Conservation (phyloP, 2,329 filamentous ascomycete genomes). For the Fusarium sp. region DNA sequence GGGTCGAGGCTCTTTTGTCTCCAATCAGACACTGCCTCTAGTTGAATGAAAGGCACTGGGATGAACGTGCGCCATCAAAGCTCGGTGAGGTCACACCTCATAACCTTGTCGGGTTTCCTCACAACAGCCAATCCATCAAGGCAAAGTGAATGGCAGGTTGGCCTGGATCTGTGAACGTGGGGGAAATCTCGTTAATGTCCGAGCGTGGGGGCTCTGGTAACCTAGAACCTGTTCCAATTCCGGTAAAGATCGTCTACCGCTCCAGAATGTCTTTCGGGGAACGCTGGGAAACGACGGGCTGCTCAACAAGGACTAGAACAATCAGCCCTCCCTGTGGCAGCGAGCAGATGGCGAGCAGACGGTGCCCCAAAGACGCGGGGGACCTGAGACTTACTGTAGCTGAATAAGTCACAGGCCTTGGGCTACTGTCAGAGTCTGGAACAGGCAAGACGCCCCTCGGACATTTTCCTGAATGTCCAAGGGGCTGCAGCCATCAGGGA, state of each 20-base stretch:
- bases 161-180: conserved; percentile 7
- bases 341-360: background rate
- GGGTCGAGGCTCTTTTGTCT: background rate
- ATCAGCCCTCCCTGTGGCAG: background rate
- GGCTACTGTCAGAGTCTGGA: conserved; percentile 4
- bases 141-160: background rate
- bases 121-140: background rate
- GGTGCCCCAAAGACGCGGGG: background rate
- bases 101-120: background rate
- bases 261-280: conserved; percentile 7
- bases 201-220: conserved; percentile 10
- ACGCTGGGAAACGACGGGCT: background rate
- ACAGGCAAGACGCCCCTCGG: conserved; percentile 33
- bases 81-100: background rate
- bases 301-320: background rate
- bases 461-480: conserved; percentile 33
- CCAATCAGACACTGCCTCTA: background rate
- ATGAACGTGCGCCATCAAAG: background rate
- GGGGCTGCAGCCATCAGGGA: conserved; percentile 23
- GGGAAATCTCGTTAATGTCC: background rate
- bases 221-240: background rate
- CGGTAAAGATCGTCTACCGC: conserved; percentile 16
- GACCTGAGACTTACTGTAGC: background rate
- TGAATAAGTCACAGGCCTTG: conserved; percentile 19
- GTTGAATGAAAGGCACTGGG: background rate